Base-by-base conservation (phyloP, 371 early-diverging fungal species). In the Nematocida parisii region DNA sequence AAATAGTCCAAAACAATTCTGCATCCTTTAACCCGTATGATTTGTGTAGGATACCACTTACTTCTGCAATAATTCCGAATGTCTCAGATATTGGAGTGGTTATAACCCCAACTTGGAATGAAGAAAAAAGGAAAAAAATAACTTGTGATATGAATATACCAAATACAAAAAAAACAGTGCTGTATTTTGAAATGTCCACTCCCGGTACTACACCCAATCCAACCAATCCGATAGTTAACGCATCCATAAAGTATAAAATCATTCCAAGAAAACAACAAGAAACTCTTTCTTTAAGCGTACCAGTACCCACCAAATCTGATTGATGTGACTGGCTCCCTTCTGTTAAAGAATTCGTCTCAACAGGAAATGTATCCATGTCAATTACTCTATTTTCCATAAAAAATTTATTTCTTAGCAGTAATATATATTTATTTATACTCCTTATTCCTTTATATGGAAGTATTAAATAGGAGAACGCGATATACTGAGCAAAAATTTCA, bases 81-180 rank as follows among this genome's bases (percentile, higher is more conserved):
- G 9, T 60, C 61, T 77, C 80, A 11, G 80, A 58, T 7, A 77
- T 77, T 7, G 80, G 71, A 6, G 80, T 75, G 33, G 70, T 61
- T 22, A 77, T 61, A n/a, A 77, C n/a, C 47, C 70, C 70, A 18
- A 77, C 60, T 6, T 6, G 5, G 45, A 77, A 77, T 7, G 80
- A 77, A 22, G 80, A 77, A 61, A 66, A 70, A 15, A 73, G 13
- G 62, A 39, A 77, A 44, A 77, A 77, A 5, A 61, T 9, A 15
- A 70, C 7, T 58, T 77, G 80, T 4, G 68, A 66, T 5, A 9
- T 33, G 7, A 22, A 7, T 20, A 27, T 18, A 6, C 68, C 71
- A 20, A 77, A 5, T 20, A 77, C 61, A 60, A 77, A 77, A 11
- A 77, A 27, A 11, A 58, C n/a, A 7, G 5, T 57, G 67, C 80